Conservation (phyloP, 2,329 filamentous ascomycete species). For the Alternaria brassicicola region DNA sequence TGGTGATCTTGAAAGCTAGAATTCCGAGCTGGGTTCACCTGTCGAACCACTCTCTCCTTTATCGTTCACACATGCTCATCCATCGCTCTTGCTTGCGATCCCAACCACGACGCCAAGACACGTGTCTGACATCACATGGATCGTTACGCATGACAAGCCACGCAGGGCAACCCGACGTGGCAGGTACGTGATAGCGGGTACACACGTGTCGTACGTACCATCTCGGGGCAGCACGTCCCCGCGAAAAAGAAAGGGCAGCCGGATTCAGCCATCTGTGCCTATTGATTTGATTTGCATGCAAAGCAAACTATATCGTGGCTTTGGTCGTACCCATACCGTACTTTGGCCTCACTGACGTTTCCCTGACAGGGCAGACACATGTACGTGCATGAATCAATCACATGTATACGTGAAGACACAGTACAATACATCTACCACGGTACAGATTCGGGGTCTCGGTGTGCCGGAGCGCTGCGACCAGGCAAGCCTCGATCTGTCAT, state of each 20-base stretch:
- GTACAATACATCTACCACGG: background rate
- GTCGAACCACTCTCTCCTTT: background rate
- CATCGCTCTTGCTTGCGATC: background rate
- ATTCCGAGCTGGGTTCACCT: background rate
- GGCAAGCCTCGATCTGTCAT: background rate
- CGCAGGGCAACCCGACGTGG: constrained; percentile 2
- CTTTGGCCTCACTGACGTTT: background rate
- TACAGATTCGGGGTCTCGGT: background rate
- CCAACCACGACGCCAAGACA: constrained; percentile 1
- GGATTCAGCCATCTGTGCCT: background rate
- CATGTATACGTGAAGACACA: background rate
- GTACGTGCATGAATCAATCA: background rate
- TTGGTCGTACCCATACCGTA: background rate
- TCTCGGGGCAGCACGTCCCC: background rate
- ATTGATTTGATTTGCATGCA: background rate
- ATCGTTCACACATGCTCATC: background rate
- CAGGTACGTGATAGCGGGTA: constrained; percentile 8
- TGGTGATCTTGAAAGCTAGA: background rate
- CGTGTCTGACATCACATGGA: background rate
- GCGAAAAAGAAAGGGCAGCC: background rate
- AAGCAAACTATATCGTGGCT: background rate
- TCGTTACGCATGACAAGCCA: background rate
- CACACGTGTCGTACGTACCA: constrained; percentile 11
- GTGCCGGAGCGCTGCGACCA: constrained; percentile 2
- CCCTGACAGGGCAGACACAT: background rate